These are phyloP conservation scores for Blastocystis sp. DNA, from an alignment of 352 stramenopile species.

Conservation along the genomic window DNA sequence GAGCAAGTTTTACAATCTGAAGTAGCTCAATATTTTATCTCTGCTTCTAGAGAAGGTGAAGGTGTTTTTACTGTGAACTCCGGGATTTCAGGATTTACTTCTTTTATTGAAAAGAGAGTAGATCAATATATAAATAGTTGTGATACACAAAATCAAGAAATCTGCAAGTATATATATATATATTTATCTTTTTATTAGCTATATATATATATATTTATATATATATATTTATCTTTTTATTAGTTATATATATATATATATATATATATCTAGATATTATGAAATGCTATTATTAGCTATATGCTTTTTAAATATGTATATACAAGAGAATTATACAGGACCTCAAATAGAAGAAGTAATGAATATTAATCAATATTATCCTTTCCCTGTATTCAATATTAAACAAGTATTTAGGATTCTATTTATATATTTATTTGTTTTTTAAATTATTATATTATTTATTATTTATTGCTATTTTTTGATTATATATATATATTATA, in stretches of 20 bases:
- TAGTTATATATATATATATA: slow-evolving; percentile 4
- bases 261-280: slow-evolving; percentile 6
- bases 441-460: neutral
- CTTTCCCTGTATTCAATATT: too few species aligned
- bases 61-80: too few species aligned
- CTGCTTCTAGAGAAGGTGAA: too few species aligned
- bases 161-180: neutral
- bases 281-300: slow-evolving; percentile 28
- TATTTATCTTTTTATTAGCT: neutral
- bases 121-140: neutral
- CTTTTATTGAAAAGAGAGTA: slow-evolving; percentile 9
- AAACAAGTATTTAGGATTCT: too few species aligned
- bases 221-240: neutral
- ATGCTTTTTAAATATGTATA: slow-evolving; percentile 25
- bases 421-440: neutral
- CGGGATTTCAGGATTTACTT: too few species aligned
- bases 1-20: too few species aligned
- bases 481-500: neutral
- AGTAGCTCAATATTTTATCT: too few species aligned
- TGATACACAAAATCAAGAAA: neutral
- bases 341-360: neutral
- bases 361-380: slow-evolving; percentile 8
- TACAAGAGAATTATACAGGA: slow-evolving; percentile 33
- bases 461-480: neutral
- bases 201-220: slow-evolving; percentile 5